These are phyloP conservation scores for Aspergillus fumigatiaffinis DNA, from an alignment of 2,329 filamentous ascomycete genomes.

Conservation along the genomic window DNA sequence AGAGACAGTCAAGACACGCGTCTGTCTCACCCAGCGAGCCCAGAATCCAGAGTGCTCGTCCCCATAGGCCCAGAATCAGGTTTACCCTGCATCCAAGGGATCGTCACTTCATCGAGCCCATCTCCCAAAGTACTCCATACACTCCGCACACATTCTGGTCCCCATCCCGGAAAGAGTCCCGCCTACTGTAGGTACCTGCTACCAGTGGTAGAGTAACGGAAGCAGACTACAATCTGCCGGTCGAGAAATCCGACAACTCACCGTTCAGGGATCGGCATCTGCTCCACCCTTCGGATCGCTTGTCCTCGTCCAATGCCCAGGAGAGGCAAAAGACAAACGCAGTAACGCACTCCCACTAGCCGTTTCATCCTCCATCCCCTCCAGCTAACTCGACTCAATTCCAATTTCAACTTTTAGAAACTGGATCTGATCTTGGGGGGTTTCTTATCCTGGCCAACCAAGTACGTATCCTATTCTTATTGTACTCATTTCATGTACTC, in stretches of 20 bases:
- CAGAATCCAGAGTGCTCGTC: too few species aligned
- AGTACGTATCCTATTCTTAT: too few species aligned
- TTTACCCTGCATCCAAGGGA: background rate
- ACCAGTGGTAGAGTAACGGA: too few species aligned
- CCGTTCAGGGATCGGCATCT: constrained; percentile 1
- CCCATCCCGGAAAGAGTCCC: background rate
- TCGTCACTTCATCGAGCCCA: background rate
- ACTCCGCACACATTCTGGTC: background rate
- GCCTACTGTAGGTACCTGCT: too few species aligned
- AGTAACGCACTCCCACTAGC: too few species aligned
- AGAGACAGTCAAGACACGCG: too few species aligned
- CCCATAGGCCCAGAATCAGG: background rate
- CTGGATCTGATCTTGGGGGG: too few species aligned
- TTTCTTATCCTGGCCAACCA: too few species aligned
- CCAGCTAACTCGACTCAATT: background rate
- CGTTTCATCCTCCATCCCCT: too few species aligned
- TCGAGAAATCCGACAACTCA: constrained; percentile 6
- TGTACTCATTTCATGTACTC: too few species aligned
- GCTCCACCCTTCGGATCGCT: background rate
- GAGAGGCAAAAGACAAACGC: background rate
- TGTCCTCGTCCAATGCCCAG: background rate
- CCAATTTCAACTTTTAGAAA: background rate
- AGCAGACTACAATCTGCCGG: background rate
- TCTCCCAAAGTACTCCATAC: background rate
- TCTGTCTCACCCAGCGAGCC: too few species aligned